Percentiles rank a stretch among this genome's conserved stretches.
Conservation (phyloP, 208 protist species). For the Trypanosoma platydactyli region DNA sequence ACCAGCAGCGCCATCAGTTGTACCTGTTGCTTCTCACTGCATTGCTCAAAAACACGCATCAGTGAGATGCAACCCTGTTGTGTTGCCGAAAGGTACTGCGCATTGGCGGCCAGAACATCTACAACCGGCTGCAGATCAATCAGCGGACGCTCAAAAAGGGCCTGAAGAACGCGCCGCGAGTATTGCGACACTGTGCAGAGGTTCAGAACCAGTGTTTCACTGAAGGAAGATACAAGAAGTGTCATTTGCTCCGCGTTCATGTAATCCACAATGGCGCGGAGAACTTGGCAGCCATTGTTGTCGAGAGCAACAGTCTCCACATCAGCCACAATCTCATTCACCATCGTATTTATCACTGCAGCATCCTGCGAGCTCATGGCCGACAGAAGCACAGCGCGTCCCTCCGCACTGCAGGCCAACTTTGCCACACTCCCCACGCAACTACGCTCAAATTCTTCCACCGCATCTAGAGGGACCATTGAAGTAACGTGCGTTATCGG, state of each 20-base stretch:
- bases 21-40: conserved; percentile 50
- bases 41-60: conserved; percentile 83
- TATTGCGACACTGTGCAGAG: conserved; percentile 81
- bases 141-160: conserved; percentile 64
- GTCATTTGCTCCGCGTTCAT: conserved; percentile 53
- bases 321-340: conserved; percentile 50
- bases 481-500: neutral
- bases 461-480: conserved; percentile 21
- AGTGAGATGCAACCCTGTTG: conserved; percentile 89
- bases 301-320: conserved; percentile 68
- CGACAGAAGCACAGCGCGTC: conserved; percentile 51
- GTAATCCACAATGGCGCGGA: conserved; percentile 55
- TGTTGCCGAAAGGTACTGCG: conserved; percentile 76
- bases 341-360: conserved; percentile 31
- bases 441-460: conserved; percentile 25
- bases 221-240: conserved; percentile 51
- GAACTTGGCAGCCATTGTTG: conserved; percentile 71
- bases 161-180: conserved; percentile 71
- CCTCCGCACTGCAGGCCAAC: conserved; percentile 54
- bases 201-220: conserved; percentile 75
- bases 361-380: conserved; percentile 51
- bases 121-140: conserved; percentile 66
- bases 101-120: conserved; percentile 60
- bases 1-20: conserved; percentile 60
- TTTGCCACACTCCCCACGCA: conserved; percentile 55